Evolutionary conservation across 2,329 filamentous ascomycete genomes (phyloP).

Genomic region (Dothideomycetes sp.): DNA sequence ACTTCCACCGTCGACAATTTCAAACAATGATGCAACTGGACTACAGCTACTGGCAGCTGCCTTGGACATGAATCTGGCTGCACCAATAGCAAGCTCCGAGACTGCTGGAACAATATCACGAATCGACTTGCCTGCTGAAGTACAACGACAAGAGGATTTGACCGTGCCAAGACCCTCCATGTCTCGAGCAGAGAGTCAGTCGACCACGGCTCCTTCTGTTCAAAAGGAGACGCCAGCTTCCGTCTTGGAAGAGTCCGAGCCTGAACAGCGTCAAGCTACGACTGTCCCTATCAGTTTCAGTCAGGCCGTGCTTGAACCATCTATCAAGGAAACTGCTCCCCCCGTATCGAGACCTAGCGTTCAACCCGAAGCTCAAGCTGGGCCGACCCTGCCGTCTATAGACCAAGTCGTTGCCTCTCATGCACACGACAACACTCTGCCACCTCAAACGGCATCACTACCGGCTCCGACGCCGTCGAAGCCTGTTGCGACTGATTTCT

Average conservation of each 20-base stretch:
- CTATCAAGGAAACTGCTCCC: slow-evolving; percentile 9
- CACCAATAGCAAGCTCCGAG: neutral
- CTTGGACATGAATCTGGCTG: slow-evolving; percentile 19
- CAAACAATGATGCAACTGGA: slow-evolving; percentile 35
- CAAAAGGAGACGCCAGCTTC: neutral
- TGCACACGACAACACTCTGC: neutral
- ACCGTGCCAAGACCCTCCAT: slow-evolving; percentile 8
- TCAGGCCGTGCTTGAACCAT: slow-evolving; percentile 11
- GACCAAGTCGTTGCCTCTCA: slow-evolving; percentile 9
- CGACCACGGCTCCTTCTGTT: neutral
- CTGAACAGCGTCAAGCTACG: neutral
- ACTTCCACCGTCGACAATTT: no score
- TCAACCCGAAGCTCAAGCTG: neutral
- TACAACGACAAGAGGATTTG: slow-evolving; percentile 1
- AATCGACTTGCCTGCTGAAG: neutral
- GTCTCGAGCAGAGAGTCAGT: slow-evolving; percentile 6
- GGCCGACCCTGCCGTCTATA: slow-evolving; percentile 1
- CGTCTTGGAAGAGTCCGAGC: neutral
- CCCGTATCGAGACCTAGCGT: neutral
- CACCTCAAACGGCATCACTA: slow-evolving; percentile 2
- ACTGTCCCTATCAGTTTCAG: slow-evolving; percentile 7
- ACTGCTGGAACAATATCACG: neutral
- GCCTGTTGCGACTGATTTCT: slow-evolving; percentile 7
- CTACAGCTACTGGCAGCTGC: slow-evolving; percentile 31
- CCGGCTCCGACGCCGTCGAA: neutral